Conservation (phyloP, 2,329 filamentous ascomycete species). For the Paraconiothyrium sp. region DNA sequence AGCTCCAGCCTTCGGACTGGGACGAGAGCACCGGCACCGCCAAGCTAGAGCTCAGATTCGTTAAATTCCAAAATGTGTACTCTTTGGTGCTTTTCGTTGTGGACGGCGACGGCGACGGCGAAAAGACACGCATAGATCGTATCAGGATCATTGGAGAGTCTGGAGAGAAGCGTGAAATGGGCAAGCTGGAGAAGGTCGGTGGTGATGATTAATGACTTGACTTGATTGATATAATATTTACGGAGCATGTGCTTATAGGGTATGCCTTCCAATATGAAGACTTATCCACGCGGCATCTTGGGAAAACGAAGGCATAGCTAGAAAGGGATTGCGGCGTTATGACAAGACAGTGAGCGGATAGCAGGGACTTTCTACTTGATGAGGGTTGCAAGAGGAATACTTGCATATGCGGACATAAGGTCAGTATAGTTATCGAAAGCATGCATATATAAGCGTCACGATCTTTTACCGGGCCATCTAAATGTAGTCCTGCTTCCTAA, state of each 20-base stretch:
- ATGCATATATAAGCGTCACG: no score
- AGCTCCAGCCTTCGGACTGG: slow-evolving; percentile 81
- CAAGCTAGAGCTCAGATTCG: slow-evolving; percentile 76
- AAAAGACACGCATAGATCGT: slow-evolving; percentile 85
- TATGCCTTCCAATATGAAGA: neutral
- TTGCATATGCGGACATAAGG: neutral
- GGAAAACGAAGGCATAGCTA: neutral
- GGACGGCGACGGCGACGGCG: slow-evolving; percentile 79
- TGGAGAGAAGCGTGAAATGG: slow-evolving; percentile 91
- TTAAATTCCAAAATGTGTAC: slow-evolving; percentile 96
- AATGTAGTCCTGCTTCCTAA: no score
- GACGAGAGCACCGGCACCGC: slow-evolving; percentile 60
- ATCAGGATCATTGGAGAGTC: slow-evolving; percentile 85
- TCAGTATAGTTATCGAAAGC: neutral
- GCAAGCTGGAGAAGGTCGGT: slow-evolving; percentile 93
- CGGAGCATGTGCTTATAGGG: neutral
- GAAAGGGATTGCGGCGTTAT: neutral
- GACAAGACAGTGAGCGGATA: neutral
- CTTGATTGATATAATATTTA: neutral
- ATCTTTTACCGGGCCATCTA: no score
- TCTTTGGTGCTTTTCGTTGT: slow-evolving; percentile 89
- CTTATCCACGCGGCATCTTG: neutral
- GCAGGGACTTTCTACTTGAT: neutral
- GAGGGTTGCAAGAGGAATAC: neutral
- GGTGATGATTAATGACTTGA: slow-evolving; percentile 63